Evolutionary conservation across 768 basidiomycete species (phyloP).

Genomic region (Suillus lakei): DNA sequence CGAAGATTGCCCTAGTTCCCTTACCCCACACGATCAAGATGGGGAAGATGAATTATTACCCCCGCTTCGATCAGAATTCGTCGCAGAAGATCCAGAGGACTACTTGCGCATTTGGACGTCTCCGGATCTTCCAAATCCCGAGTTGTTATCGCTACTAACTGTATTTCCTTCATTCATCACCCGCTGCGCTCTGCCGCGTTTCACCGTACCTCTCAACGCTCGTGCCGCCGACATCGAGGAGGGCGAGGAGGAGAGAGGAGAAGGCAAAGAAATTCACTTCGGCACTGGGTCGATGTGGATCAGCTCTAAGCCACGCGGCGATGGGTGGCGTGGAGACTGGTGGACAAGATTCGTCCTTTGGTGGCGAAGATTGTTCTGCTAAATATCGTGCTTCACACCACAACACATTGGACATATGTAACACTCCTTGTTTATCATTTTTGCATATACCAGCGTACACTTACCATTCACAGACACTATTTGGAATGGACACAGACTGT

Average conservation of each 20-base stretch:
- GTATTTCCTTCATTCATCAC: conserved; percentile 83
- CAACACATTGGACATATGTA: conserved; percentile 39
- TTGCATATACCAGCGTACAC: conserved; percentile 27
- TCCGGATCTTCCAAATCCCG: conserved; percentile 79
- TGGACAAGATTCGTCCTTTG: conserved; percentile 81
- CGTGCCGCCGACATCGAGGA: conserved; percentile 69
- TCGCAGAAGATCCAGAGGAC: conserved; percentile 43
- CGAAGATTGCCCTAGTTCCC: conserved; percentile 48
- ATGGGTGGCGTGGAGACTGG: conserved; percentile 77
- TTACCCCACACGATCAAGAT: conserved; percentile 34
- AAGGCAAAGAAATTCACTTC: conserved; percentile 63
- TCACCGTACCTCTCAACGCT: conserved; percentile 47
- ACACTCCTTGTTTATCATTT: conserved; percentile 36
- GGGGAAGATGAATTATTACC: conserved; percentile 40
- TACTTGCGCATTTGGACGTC: conserved; percentile 81
- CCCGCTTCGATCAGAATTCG: conserved; percentile 37
- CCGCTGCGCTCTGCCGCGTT: conserved; percentile 71
- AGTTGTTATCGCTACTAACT: conserved; percentile 67
- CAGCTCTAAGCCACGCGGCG: conserved; percentile 58
- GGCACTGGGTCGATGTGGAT: conserved; percentile 90
- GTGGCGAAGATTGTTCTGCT: conserved; percentile 83
- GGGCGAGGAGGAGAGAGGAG: conserved; percentile 59
- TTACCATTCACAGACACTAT: conserved; percentile 25
- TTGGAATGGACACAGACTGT: conserved; percentile 28
- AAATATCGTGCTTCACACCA: conserved; percentile 33